Evolutionary conservation across 805 yeast genomes (phyloP).

Genomic region (Yarrowia divulgata): DNA sequence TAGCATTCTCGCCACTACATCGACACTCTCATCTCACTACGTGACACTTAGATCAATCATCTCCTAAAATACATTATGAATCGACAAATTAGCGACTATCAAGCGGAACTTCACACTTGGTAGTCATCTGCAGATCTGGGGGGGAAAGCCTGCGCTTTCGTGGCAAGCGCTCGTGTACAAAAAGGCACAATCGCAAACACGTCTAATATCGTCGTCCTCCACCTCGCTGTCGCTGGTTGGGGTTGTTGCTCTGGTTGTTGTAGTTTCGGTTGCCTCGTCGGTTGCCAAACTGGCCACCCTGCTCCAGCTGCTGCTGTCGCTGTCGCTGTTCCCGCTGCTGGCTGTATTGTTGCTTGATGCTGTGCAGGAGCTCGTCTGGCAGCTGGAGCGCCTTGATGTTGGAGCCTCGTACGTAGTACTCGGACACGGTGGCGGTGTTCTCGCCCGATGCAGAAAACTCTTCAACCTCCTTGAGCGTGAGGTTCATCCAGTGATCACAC

Average conservation of each 20-base stretch:
- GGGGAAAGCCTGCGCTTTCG: constrained; percentile 32
- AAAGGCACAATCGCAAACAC: constrained; percentile 43
- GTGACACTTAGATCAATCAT: neutral
- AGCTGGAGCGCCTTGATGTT: constrained; percentile 54
- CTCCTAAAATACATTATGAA: constrained; percentile 40
- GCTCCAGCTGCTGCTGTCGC: constrained; percentile 42
- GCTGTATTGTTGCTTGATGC: constrained; percentile 49
- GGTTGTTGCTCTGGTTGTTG: constrained; percentile 40
- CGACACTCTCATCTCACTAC: neutral
- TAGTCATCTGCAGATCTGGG: constrained; percentile 20
- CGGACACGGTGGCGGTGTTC: constrained; percentile 67
- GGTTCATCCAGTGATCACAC: constrained; percentile 96
- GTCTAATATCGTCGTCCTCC: constrained; percentile 48
- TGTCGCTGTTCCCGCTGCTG: constrained; percentile 41
- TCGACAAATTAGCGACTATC: neutral
- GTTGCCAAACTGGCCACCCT: constrained; percentile 40
- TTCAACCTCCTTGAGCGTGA: constrained; percentile 78
- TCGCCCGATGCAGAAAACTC: constrained; percentile 60
- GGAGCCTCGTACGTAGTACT: constrained; percentile 78
- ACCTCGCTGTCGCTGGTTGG: constrained; percentile 40
- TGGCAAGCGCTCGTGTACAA: neutral
- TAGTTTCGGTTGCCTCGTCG: constrained; percentile 41
- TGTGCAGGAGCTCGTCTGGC: constrained; percentile 52
- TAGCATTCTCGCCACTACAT: neutral
- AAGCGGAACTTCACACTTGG: constrained; percentile 31